Evolutionary conservation across 2,329 filamentous ascomycete species (phyloP).

Genomic region (Emmonsiellopsis sp.): DNA sequence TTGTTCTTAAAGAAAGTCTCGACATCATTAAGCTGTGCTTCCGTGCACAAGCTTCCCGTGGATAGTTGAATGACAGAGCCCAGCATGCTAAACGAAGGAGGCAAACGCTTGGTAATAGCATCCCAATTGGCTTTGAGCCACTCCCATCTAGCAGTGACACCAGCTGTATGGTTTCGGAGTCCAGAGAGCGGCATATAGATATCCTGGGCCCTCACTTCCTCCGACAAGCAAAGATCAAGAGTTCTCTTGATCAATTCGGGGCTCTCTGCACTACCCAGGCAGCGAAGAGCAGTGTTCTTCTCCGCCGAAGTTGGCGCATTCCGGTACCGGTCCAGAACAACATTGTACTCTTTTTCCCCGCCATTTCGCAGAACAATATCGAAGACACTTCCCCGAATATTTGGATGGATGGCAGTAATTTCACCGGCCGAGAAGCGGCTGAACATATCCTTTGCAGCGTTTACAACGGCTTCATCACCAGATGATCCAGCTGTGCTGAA

Average conservation of each 20-base stretch:
- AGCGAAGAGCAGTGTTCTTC: slow-evolving; percentile 81
- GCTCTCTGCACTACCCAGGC: slow-evolving; percentile 67
- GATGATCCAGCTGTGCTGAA: slow-evolving; percentile 75
- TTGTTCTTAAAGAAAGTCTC: slow-evolving; percentile 71
- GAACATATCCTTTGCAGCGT: slow-evolving; percentile 84
- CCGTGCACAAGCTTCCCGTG: slow-evolving; percentile 68
- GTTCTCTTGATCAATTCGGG: slow-evolving; percentile 74
- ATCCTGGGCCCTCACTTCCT: slow-evolving; percentile 87
- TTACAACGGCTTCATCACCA: slow-evolving; percentile 68
- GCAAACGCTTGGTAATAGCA: slow-evolving; percentile 67
- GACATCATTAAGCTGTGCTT: slow-evolving; percentile 65
- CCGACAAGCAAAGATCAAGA: slow-evolving; percentile 62
- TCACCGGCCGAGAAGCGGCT: slow-evolving; percentile 73
- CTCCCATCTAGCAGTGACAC: slow-evolving; percentile 68
- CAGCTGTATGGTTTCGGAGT: slow-evolving; percentile 65
- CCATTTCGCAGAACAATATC: slow-evolving; percentile 75
- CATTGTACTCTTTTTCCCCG: slow-evolving; percentile 76
- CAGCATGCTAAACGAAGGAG: slow-evolving; percentile 78
- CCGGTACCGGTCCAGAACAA: slow-evolving; percentile 65
- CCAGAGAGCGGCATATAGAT: slow-evolving; percentile 80
- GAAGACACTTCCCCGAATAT: slow-evolving; percentile 80
- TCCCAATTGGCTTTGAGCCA: slow-evolving; percentile 90
- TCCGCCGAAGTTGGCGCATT: slow-evolving; percentile 71
- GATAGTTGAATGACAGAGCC: slow-evolving; percentile 74
- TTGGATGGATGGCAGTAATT: slow-evolving; percentile 74